Evolutionary conservation across 2,329 filamentous ascomycete species (phyloP).

Genomic region (Fusarium sp.): DNA sequence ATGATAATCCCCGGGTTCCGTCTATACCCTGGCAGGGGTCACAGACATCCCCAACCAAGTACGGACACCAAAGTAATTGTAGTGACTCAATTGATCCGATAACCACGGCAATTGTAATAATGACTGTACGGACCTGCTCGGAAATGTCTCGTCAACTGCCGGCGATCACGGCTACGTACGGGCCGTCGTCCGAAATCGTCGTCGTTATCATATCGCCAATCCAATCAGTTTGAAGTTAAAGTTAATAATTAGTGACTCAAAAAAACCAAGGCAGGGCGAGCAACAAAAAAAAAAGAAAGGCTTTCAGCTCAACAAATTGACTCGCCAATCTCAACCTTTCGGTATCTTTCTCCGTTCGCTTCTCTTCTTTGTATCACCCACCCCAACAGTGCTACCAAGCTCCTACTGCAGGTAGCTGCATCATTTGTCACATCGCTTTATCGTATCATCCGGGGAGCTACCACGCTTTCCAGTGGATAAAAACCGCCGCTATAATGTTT

Average conservation of each 20-base stretch:
- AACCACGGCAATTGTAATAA: not conserved
- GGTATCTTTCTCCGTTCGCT: constrained; percentile 27
- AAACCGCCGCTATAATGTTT: constrained; percentile 34
- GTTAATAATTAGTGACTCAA: constrained; percentile 1
- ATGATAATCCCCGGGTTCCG: constrained; percentile 13
- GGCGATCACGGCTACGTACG: constrained; percentile 33
- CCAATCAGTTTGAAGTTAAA: constrained; percentile 30
- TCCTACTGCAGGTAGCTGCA: constrained; percentile 25
- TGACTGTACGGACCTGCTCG: constrained; percentile 9
- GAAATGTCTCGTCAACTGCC: constrained; percentile 28
- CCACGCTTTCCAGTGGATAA: constrained; percentile 18
- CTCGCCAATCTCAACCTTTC: constrained; percentile 11
- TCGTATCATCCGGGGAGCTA: constrained; percentile 15
- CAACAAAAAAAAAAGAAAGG: not conserved
- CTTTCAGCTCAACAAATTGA: constrained; percentile 30
- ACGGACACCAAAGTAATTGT: not conserved
- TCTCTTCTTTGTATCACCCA: not conserved
- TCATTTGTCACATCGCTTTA: constrained; percentile 22
- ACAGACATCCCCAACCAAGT: constrained; percentile 1
- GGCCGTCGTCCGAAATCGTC: constrained; percentile 23
- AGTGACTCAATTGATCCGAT: not conserved
- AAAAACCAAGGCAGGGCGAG: constrained; percentile 4
- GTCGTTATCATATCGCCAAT: constrained; percentile 24
- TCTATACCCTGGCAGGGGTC: not conserved
- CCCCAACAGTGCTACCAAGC: constrained; percentile 15